Conservation (phyloP, 2,329 filamentous ascomycete genomes). For the Didymella glomerata region DNA sequence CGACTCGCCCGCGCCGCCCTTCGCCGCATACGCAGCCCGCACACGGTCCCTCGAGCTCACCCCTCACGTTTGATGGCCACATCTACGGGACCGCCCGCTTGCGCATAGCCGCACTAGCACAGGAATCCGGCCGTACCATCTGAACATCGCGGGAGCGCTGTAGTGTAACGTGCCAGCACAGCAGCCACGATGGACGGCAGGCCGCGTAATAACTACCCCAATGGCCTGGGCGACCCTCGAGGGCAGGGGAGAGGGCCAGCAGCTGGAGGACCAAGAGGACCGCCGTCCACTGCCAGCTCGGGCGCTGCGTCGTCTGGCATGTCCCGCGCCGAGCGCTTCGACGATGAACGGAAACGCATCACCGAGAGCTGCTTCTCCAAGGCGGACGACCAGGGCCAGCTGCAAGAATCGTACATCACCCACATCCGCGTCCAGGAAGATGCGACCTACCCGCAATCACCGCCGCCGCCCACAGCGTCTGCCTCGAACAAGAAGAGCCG, state of each 20-base stretch:
- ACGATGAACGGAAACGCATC: slow-evolving; percentile 95
- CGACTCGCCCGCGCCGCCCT: slow-evolving; percentile 10
- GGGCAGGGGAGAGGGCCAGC: slow-evolving; percentile 35
- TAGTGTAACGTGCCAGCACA: slow-evolving; percentile 16
- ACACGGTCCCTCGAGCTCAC: slow-evolving; percentile 25
- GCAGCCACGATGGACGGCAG: slow-evolving; percentile 45
- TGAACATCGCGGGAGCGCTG: slow-evolving; percentile 1
- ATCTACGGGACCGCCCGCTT: slow-evolving; percentile 23
- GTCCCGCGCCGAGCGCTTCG: slow-evolving; percentile 81
- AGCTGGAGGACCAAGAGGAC: slow-evolving; percentile 39
- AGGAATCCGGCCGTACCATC: neutral
- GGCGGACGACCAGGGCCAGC: slow-evolving; percentile 83
- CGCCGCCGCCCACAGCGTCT: slow-evolving; percentile 80
- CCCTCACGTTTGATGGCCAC: slow-evolving; percentile 35
- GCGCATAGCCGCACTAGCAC: slow-evolving; percentile 26
- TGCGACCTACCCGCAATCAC: slow-evolving; percentile 79
- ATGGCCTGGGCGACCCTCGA: slow-evolving; percentile 36
- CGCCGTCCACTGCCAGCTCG: slow-evolving; percentile 39
- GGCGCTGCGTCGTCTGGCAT: slow-evolving; percentile 39
- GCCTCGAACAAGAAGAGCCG: slow-evolving; percentile 83
- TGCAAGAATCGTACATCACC: slow-evolving; percentile 95
- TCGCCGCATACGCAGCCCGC: slow-evolving; percentile 17
- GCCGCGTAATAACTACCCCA: slow-evolving; percentile 44
- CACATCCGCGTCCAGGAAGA: slow-evolving; percentile 93
- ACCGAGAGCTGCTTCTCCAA: slow-evolving; percentile 94